phyloP scores from a whole-genome alignment of 805 yeast genomes.

The Candida andamanensis region DNA sequence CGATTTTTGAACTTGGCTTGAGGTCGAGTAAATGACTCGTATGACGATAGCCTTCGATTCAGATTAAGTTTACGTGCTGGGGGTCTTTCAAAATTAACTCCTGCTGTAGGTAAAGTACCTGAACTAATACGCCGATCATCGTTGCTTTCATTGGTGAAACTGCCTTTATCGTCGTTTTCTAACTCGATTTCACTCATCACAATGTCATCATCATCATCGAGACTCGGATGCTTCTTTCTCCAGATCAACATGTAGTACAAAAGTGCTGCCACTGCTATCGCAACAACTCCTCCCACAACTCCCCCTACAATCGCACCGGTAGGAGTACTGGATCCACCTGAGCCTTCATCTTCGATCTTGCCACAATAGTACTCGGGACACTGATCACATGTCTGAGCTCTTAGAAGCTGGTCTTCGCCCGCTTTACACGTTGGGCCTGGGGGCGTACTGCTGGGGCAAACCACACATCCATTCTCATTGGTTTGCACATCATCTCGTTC shows the following conservation, averaged over 20 bases:
- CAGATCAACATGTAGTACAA: constrained; percentile 24
- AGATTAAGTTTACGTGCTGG: constrained; percentile 2
- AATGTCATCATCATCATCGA: constrained; percentile 24
- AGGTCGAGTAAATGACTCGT: constrained; percentile 42
- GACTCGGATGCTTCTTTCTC: constrained; percentile 26
- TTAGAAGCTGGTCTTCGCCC: constrained; percentile 19
- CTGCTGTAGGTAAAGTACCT: constrained; percentile 1
- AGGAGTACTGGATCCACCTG: constrained; percentile 10
- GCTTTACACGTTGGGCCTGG: constrained; percentile 24
- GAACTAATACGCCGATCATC: constrained; percentile 1
- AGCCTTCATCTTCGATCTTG: constrained; percentile 7
- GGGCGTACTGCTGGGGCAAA: constrained; percentile 23
- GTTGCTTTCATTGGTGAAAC: constrained; percentile 15
- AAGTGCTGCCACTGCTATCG: constrained; percentile 22
- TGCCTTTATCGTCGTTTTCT: constrained; percentile 15
- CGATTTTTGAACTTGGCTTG: constrained; percentile 16
- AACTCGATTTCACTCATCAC: constrained; percentile 12
- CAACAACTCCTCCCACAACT: constrained; percentile 33
- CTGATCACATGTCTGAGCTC: constrained; percentile 18
- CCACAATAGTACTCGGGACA: constrained; percentile 23
- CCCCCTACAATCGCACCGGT: constrained; percentile 42
- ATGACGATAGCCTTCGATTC: constrained; percentile 30
- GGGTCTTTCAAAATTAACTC: too few species aligned
- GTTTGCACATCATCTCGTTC: constrained; percentile 1
- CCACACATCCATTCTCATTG: constrained; percentile 23